Base-by-base conservation (phyloP, 306 rosid species). In the Erythrophleum fordii region DNA sequence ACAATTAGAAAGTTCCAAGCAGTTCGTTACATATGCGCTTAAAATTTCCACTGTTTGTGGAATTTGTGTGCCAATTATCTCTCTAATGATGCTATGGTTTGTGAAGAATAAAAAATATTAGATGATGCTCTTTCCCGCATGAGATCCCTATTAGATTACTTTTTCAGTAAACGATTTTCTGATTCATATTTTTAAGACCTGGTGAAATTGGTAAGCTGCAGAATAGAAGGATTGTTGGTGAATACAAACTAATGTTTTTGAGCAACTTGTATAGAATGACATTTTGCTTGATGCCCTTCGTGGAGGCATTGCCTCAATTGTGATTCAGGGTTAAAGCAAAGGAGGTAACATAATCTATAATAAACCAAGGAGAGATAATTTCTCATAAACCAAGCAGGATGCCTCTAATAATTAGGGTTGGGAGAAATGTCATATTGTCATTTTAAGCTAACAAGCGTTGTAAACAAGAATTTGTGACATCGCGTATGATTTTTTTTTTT, bases 101-200 rank as follows among this genome's bases (percentile, higher is more conserved):
- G 60, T 62, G 72, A 62, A 83, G 78, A 64, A 72, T 81, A 20
- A 26, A 61, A 66, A 80, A 59, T 55, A 17, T 62, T 55, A 17
- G 18, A 20, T 6, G n/a, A 60, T 67, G 37, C 14, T 39, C 69
- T 73, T 69, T 31, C 69, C 49, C 53, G 37, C 69, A 18, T 34
- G 76, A 80, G 28, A 56, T 75, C 81, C 70, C 49, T 55, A 18
- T 4, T 5, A 10, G 18, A 35, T 20, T 62, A 46, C 16, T 7
- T 80, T 75, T 69, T 58, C 9, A n/a, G 56, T 13, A 2, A 59
- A 49, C 20, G 35, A 16, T 70, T 82, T 6, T 66, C 37, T 29
- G 49, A 46, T 42, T 44, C 6, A 59, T 6, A n/a, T 69, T 8
- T 44, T 13, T 26, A 65, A 59, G 49, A 56, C 35, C 56, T 69